phyloP scores from a whole-genome alignment of 2,329 filamentous ascomycete genomes.

The Trichophyton equinum region DNA sequence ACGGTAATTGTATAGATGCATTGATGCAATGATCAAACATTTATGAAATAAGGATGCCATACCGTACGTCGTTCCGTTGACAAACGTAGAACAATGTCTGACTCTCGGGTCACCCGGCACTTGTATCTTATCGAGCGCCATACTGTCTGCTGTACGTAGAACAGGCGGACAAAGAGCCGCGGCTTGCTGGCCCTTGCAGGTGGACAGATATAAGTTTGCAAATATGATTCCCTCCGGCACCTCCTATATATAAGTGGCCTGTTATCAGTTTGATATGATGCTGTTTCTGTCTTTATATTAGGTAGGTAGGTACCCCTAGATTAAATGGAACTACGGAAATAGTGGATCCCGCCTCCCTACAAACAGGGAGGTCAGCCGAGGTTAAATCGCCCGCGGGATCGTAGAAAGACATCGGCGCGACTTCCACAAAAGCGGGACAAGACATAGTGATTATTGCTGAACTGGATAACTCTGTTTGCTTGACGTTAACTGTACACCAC shows the following conservation, averaged over 20 bases:
- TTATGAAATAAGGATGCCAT: constrained; percentile 9
- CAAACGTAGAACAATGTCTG: constrained; percentile 47
- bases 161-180: background rate
- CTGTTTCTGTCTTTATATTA: background rate
- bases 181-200: background rate
- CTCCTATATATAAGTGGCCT: background rate
- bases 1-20: background rate
- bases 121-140: constrained; percentile 50
- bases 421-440: background rate
- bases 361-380: background rate
- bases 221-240: background rate
- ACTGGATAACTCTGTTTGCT: background rate
- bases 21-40: background rate
- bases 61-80: constrained; percentile 61
- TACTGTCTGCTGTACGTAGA: constrained; percentile 18
- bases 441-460: too few relatives aligned
- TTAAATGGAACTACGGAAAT: background rate
- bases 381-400: background rate
- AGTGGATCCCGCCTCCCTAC: background rate
- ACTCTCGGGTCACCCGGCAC: constrained; percentile 54
- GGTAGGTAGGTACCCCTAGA: background rate
- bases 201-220: background rate
- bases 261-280: background rate
- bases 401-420: background rate
- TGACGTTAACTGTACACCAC: background rate